Conservation (phyloP, 768 basidiomycete species). For the Trametes maxima region DNA sequence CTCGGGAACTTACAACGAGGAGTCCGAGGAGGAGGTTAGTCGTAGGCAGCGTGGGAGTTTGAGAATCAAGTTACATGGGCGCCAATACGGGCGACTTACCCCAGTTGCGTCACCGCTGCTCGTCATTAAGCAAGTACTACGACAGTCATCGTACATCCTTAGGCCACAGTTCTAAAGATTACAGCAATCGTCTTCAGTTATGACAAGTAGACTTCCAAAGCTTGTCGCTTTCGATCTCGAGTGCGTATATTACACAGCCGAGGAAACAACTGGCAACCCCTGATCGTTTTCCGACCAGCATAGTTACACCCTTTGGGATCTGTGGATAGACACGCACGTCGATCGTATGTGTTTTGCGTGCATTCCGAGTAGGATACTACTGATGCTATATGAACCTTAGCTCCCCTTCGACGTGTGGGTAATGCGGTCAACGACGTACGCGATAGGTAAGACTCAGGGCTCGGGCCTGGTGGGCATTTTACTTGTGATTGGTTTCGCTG, state of each 20-base stretch:
- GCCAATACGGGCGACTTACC: too few relatives aligned
- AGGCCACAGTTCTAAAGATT: too few relatives aligned
- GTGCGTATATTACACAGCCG: not conserved
- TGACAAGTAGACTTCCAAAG: not conserved
- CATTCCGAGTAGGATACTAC: not conserved
- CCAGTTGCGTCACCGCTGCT: too few relatives aligned
- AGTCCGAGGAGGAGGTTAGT: too few relatives aligned
- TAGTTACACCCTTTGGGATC: constrained; percentile 85
- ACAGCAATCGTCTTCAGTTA: not conserved
- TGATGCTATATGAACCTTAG: constrained; percentile 31
- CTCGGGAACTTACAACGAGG: too few relatives aligned
- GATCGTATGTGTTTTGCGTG: constrained; percentile 41
- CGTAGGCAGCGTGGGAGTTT: too few relatives aligned
- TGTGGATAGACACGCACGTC: constrained; percentile 86
- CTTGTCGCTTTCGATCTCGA: not conserved
- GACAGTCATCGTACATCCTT: too few relatives aligned
- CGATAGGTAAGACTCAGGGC: constrained; percentile 42
- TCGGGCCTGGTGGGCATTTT: not conserved
- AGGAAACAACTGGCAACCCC: constrained; percentile 1
- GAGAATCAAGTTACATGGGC: too few relatives aligned
- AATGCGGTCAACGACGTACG: constrained; percentile 50
- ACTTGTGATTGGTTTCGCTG: not conserved
- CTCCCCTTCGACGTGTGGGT: constrained; percentile 54
- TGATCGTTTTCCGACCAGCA: constrained; percentile 3
- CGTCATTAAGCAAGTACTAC: too few relatives aligned